Evolutionary conservation across 106 monocot species (phyloP).

Genomic region (Alisma plantagoaquatica): DNA sequence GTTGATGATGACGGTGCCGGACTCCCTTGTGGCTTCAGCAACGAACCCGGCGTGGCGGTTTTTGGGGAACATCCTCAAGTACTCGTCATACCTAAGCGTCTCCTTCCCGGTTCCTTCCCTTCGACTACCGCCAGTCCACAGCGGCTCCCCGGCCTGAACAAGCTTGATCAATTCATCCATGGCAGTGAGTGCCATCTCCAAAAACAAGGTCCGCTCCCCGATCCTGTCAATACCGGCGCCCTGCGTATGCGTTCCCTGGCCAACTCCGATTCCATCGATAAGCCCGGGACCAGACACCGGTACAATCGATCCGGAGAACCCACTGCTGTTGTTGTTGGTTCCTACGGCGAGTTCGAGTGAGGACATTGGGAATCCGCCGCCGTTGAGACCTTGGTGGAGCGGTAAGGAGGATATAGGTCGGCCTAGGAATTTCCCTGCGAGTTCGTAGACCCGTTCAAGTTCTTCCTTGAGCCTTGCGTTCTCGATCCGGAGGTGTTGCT

Average conservation of each 20-base stretch:
- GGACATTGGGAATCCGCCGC: not conserved
- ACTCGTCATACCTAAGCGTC: constrained; percentile 50
- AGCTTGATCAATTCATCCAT: constrained; percentile 88
- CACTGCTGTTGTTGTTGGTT: no score
- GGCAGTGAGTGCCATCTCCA: constrained; percentile 66
- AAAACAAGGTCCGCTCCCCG: constrained; percentile 39
- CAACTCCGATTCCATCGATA: no score
- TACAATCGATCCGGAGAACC: not conserved
- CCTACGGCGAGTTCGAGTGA: constrained; percentile 63
- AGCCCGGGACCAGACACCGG: no score
- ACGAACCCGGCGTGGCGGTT: constrained; percentile 42
- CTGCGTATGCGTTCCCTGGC: no score
- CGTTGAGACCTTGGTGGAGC: not conserved
- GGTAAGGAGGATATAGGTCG: constrained; percentile 23
- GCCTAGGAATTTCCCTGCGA: constrained; percentile 65
- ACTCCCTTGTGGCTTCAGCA: constrained; percentile 72
- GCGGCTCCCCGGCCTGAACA: constrained; percentile 58
- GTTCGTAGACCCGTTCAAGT: constrained; percentile 56
- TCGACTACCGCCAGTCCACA: constrained; percentile 39
- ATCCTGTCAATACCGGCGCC: constrained; percentile 32
- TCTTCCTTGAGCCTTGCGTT: constrained; percentile 87
- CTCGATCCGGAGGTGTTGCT: constrained; percentile 76
- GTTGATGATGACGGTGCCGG: constrained; percentile 59
- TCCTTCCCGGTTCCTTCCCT: no score
- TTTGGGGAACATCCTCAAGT: constrained; percentile 29